These are phyloP conservation scores for Pseudotsuga menziesii DNA, from an alignment of 75 land plant genomes.

Conservation along the genomic window DNA sequence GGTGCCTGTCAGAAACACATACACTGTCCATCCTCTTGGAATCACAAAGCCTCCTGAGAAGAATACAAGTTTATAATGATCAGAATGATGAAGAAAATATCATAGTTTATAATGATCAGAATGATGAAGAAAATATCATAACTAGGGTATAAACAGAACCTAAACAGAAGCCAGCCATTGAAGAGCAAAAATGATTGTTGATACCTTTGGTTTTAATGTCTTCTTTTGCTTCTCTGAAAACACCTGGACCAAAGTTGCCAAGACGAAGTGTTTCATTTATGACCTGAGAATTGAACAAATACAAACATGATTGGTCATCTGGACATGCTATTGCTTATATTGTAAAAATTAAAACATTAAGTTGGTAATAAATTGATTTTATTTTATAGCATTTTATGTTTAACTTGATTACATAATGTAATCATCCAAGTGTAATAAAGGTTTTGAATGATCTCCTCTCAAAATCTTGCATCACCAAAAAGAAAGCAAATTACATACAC, in stretches of 20 bases:
- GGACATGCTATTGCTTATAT: too few species aligned
- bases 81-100: background rate
- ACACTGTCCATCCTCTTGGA: slow-evolving; percentile 6
- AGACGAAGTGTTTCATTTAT: slow-evolving; percentile 51
- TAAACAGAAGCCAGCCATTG: background rate
- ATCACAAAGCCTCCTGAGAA: slow-evolving; percentile 23
- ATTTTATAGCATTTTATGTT: too few species aligned
- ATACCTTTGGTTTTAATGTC: slow-evolving; percentile 43
- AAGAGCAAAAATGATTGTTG: too few species aligned
- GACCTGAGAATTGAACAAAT: slow-evolving; percentile 28
- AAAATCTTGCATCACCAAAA: background rate
- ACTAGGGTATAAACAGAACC: background rate
- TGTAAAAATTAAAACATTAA: too few species aligned
- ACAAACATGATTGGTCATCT: background rate
- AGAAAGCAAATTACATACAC: background rate
- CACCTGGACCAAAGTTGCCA: slow-evolving; percentile 59
- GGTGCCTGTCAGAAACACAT: background rate
- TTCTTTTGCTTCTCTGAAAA: slow-evolving; percentile 46
- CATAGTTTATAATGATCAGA: too few species aligned
- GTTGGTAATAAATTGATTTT: too few species aligned
- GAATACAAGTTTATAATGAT: background rate
- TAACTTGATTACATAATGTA: too few species aligned
- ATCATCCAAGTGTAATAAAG: too few species aligned
- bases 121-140: background rate
- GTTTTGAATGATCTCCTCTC: too few species aligned